phyloP scores from a whole-genome alignment of 768 basidiomycete genomes.

The Chalciporus piperatus region DNA sequence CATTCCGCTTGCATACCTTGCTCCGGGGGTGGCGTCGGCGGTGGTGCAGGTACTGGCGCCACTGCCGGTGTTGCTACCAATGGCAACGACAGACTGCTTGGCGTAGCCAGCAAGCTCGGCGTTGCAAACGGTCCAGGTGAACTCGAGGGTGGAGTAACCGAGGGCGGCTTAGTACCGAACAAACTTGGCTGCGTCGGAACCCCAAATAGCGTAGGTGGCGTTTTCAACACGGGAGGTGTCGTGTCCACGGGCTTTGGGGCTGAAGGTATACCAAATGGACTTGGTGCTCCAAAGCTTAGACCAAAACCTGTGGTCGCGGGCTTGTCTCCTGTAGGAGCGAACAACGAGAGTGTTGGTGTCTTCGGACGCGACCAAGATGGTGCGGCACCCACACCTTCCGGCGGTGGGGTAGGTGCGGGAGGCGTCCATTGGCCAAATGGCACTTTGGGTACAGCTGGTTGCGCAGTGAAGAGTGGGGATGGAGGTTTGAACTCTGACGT shows the following conservation, averaged over 20 bases:
- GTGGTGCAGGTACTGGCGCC: slow-evolving; percentile 4
- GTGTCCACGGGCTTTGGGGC: slow-evolving; percentile 8
- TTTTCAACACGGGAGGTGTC: not conserved
- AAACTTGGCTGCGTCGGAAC: slow-evolving; percentile 12
- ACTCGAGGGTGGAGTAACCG: not conserved
- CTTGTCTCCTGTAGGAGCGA: slow-evolving; percentile 18
- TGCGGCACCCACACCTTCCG: slow-evolving; percentile 26
- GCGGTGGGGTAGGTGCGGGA: slow-evolving; percentile 13
- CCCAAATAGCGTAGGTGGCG: slow-evolving; percentile 2
- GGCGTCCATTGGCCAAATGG: slow-evolving; percentile 34
- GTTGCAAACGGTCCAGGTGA: slow-evolving; percentile 3
- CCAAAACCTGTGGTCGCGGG: slow-evolving; percentile 6
- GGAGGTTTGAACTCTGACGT: slow-evolving; percentile 14
- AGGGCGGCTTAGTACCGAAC: slow-evolving; percentile 4
- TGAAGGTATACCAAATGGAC: slow-evolving; percentile 3
- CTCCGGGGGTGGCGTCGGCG: slow-evolving; percentile 33
- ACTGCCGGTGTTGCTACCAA: not conserved
- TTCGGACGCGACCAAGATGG: slow-evolving; percentile 35
- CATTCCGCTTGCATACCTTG: slow-evolving; percentile 73
- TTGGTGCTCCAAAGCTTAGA: slow-evolving; percentile 3
- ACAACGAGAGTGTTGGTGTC: slow-evolving; percentile 43
- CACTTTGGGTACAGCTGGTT: slow-evolving; percentile 40
- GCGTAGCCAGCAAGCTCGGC: not conserved
- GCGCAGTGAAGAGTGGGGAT: slow-evolving; percentile 24
- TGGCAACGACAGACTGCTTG: slow-evolving; percentile 4